Base-by-base conservation (phyloP, 2,329 filamentous ascomycete species). In the Phialemoniopsis sp. region DNA sequence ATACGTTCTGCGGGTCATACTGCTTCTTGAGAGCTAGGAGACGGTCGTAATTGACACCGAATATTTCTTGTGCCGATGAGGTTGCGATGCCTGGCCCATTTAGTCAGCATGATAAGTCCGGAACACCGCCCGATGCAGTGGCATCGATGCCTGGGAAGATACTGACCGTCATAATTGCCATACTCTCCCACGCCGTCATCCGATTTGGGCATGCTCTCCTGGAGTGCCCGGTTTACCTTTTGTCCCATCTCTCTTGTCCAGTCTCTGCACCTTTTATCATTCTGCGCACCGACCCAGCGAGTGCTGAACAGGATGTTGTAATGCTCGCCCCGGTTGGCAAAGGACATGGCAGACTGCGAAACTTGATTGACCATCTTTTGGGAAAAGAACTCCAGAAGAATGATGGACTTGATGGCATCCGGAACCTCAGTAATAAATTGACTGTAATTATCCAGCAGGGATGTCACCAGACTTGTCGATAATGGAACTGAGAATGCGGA, bases 271-370 rank as follows among this genome's bases (percentile, higher is more conserved):
- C 1, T 28, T 26, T 42, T 73, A 29, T 66, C 58, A 2, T 58
- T 56, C 69, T 70, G 73, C 10, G 60, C 56, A 21, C 67, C 56
- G 6, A 51, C 48, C 3, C 66, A 57, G 37, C 66, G 54, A 2
- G n/a, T n/a, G n/a, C n/a, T n/a, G n/a, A n/a, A n/a, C n/a, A n/a
- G n/a, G n/a, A 63, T 62, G 35, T 73, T 69, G 44, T 67, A 67
- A 29, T 67, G 66, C 6, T 51, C 50, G 8, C 65, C 67, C 5
- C 70, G 60, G 43, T 66, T 70, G 4, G 67, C 64, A 40, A 70
- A 70, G 0, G 70, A 64, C 6, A 64, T 74, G 2, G 56, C 59
- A 3, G 55, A 44, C 1, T 56, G 45, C 0, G 56, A 48, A 5
- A 68, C 54, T n/a, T 56, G 48, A 2, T 57, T 55, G 17, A 67